Evolutionary conservation across 495 filamentous ascomycete genomes (phyloP).

Genomic region (Penicillium cataractarum): DNA sequence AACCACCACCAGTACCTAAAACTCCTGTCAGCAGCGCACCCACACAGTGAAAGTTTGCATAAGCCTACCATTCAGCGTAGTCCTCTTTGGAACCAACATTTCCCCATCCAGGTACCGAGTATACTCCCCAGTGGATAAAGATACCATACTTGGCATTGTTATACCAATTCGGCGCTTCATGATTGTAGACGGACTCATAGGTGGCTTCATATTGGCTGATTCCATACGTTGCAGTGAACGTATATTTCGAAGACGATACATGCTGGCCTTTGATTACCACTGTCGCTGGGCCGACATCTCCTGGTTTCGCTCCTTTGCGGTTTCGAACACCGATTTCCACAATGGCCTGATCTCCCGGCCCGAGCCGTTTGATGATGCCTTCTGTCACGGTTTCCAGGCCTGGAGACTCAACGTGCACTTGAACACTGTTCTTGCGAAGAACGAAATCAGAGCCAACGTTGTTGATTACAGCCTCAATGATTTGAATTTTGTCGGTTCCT

Average conservation of each 20-base stretch:
- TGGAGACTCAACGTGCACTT: constrained; percentile 37
- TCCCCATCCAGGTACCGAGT: constrained; percentile 59
- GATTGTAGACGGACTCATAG: constrained; percentile 43
- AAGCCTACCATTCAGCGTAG: constrained; percentile 56
- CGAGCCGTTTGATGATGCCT: constrained; percentile 50
- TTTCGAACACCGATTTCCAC: constrained; percentile 50
- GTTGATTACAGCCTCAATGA: constrained; percentile 54
- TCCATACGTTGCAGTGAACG: constrained; percentile 41
- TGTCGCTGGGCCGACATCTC: constrained; percentile 28
- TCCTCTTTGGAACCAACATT: constrained; percentile 52
- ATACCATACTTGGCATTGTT: constrained; percentile 58
- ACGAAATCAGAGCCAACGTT: constrained; percentile 51
- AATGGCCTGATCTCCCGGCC: constrained; percentile 55
- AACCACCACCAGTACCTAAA: constrained; percentile 45
- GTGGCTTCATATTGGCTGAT: constrained; percentile 36
- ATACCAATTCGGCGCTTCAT: constrained; percentile 58
- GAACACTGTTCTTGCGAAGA: constrained; percentile 40
- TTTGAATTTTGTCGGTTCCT: constrained; percentile 48
- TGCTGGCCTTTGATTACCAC: constrained; percentile 32
- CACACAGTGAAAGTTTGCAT: background rate
- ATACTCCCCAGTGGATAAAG: constrained; percentile 61
- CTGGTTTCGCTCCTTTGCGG: constrained; percentile 15
- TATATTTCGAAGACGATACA: constrained; percentile 25
- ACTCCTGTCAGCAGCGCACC: background rate
- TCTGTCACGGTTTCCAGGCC: constrained; percentile 42